These are phyloP conservation scores for Penicillium atrosanguineum DNA, from an alignment of 495 filamentous ascomycete species.

Conservation along the genomic window DNA sequence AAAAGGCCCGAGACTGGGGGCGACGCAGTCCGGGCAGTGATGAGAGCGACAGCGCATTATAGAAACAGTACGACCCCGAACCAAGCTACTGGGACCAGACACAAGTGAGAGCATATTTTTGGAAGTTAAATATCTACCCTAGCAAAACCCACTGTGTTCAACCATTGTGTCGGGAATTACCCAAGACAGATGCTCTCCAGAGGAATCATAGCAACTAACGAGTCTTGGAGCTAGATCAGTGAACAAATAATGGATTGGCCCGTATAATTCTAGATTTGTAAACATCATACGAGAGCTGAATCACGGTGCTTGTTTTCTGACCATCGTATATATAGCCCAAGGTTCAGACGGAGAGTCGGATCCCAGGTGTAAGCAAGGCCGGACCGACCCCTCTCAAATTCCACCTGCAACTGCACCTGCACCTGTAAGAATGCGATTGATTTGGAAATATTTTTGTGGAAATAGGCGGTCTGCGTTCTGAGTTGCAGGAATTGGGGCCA, in stretches of 20 bases:
- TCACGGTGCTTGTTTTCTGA: too few species aligned
- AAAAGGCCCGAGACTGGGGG: background rate
- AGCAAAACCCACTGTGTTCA: background rate
- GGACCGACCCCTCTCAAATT: too few species aligned
- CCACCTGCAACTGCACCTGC: background rate
- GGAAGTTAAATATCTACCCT: background rate
- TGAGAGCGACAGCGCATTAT: background rate
- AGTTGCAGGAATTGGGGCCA: background rate
- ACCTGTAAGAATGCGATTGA: background rate
- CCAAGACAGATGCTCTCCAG: too few species aligned
- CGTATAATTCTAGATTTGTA: too few species aligned
- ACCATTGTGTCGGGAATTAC: conserved; percentile 5
- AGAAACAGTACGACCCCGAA: background rate
- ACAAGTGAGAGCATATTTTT: background rate
- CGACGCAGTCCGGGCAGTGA: background rate
- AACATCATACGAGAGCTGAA: too few species aligned
- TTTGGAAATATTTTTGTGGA: background rate
- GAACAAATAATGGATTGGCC: too few species aligned
- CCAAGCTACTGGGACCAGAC: conserved; percentile 4
- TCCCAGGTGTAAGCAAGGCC: background rate
- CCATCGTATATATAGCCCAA: too few species aligned
- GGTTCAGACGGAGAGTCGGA: background rate
- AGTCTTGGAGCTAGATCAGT: too few species aligned
- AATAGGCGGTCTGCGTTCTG: conserved; percentile 9
- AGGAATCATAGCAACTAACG: background rate